phyloP scores from a whole-genome alignment of 148 eudicot genomes.

The Agrostemma githago region DNA sequence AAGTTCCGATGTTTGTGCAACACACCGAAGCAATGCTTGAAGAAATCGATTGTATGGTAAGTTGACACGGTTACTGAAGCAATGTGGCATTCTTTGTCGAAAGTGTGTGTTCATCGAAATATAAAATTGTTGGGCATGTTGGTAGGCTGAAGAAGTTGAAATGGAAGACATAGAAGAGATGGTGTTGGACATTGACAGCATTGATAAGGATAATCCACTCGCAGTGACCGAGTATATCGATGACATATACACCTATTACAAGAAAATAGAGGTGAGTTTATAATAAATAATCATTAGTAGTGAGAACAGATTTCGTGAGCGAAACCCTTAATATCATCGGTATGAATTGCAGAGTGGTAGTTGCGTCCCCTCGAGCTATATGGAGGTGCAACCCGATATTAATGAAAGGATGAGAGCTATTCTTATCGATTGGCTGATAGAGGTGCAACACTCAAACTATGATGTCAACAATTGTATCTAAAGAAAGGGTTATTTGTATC shows the following conservation, averaged over 20 bases:
- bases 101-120: background rate
- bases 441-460: conserved; percentile 44
- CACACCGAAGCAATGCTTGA: conserved; percentile 65
- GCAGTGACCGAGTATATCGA: conserved; percentile 68
- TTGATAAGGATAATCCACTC: conserved; percentile 54
- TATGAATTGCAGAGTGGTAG: conserved; percentile 38
- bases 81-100: background rate
- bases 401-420: conserved; percentile 82
- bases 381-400: conserved; percentile 62
- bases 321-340: background rate
- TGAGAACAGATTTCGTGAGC: background rate
- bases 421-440: conserved; percentile 92
- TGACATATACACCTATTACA: conserved; percentile 65
- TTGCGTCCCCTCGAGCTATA: conserved; percentile 54
- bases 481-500: background rate
- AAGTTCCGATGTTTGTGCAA: conserved; percentile 72
- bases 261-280: conserved; percentile 52
- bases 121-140: conserved; percentile 1
- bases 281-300: too few species aligned
- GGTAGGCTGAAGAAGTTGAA: conserved; percentile 57
- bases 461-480: background rate
- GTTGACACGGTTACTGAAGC: background rate
- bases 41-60: conserved; percentile 69
- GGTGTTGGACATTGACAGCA: conserved; percentile 52
- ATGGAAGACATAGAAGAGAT: conserved; percentile 65